Evolutionary conservation across 768 basidiomycete species (phyloP).

Genomic region (Pseudohyphozyma bogoriensis): DNA sequence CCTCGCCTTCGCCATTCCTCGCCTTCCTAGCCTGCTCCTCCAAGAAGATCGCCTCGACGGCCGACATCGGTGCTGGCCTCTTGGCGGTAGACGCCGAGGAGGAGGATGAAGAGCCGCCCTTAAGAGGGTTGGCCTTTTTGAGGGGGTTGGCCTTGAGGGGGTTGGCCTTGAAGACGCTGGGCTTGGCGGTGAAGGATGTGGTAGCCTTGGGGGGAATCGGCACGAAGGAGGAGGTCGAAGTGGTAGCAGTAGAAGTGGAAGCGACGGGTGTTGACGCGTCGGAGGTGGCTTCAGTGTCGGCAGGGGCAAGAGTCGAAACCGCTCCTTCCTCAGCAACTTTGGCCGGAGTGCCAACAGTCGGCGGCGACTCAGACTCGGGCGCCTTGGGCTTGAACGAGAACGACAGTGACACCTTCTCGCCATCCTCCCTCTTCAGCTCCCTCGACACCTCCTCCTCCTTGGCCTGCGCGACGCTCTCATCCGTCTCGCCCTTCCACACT

Average conservation of each 20-base stretch:
- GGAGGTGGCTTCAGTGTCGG: neutral
- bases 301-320: neutral
- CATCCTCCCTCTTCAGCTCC: constrained; percentile 24
- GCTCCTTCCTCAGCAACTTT: no score
- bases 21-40: constrained; percentile 82
- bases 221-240: constrained; percentile 17
- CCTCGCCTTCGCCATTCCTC: constrained; percentile 38
- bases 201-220: constrained; percentile 19
- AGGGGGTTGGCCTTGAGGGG: constrained; percentile 43
- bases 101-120: constrained; percentile 41
- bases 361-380: constrained; percentile 4
- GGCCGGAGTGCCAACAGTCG: neutral
- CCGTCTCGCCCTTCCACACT: neutral
- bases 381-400: constrained; percentile 18
- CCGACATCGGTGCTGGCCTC: constrained; percentile 53
- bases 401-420: constrained; percentile 23
- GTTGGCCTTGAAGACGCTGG: constrained; percentile 40
- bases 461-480: neutral
- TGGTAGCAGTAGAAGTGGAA: constrained; percentile 32
- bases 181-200: neutral
- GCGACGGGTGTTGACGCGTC: constrained; percentile 1
- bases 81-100: constrained; percentile 26
- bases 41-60: constrained; percentile 71
- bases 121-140: constrained; percentile 48
- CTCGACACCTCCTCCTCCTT: constrained; percentile 15